phyloP scores from a whole-genome alignment of 2,329 filamentous ascomycete species.

The Cladorrhinum sp. region DNA sequence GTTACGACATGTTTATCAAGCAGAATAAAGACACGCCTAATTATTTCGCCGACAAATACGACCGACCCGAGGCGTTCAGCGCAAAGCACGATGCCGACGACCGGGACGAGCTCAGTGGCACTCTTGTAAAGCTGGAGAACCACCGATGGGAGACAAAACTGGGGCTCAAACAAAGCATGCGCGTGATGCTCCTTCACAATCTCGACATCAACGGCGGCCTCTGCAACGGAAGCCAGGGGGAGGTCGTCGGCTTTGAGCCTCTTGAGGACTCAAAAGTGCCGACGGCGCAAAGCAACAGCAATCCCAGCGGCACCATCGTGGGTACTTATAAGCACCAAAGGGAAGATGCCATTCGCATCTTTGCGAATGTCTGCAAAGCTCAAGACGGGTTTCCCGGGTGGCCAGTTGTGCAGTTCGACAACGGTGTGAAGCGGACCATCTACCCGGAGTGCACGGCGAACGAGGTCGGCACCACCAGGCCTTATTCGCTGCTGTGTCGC shows the following conservation, averaged over 20 bases:
- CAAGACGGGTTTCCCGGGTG: conserved; percentile 30
- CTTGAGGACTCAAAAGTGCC: conserved; percentile 31
- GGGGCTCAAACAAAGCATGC: conserved; percentile 49
- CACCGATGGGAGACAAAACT: conserved; percentile 45
- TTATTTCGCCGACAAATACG: conserved; percentile 25
- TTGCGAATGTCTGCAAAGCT: conserved; percentile 30
- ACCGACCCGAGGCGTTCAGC: conserved; percentile 40
- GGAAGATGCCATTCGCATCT: conserved; percentile 32
- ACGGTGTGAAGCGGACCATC: conserved; percentile 44
- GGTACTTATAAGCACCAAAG: conserved; percentile 28
- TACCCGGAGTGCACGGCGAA: conserved; percentile 49
- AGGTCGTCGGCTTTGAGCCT: conserved; percentile 43
- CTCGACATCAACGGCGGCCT: conserved; percentile 41
- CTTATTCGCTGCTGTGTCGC: conserved; percentile 49
- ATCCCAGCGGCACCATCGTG: conserved; percentile 27
- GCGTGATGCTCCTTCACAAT: conserved; percentile 52
- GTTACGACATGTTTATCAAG: conserved; percentile 43
- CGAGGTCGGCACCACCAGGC: conserved; percentile 43
- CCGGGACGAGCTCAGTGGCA: conserved; percentile 25
- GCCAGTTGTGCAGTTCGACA: conserved; percentile 54
- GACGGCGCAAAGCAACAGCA: conserved; percentile 17
- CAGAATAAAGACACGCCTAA: conserved; percentile 11
- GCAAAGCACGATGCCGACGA: conserved; percentile 29
- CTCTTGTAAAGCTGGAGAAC: conserved; percentile 38
- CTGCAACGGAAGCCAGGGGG: conserved; percentile 48